Conservation (phyloP, 2,329 filamentous ascomycete species). For the Metarhizium album region DNA sequence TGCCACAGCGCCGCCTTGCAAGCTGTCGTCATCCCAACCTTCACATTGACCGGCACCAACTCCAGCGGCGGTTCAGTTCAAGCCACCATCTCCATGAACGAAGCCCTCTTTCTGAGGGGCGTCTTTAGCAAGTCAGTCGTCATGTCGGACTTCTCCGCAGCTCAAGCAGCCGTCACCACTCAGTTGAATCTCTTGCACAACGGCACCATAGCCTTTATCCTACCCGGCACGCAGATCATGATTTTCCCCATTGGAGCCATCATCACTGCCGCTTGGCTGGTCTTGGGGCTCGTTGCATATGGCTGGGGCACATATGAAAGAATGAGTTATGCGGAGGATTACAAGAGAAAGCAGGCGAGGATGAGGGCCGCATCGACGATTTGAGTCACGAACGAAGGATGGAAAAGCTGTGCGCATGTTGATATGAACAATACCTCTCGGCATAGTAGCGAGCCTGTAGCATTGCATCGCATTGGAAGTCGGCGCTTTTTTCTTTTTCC, state of each 20-base stretch:
- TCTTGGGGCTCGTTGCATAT: constrained; percentile 44
- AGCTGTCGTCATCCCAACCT: constrained; percentile 53
- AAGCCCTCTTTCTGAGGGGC: constrained; percentile 61
- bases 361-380: background rate
- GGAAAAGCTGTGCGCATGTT: background rate
- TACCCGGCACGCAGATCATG: constrained; percentile 57
- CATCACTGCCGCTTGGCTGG: constrained; percentile 52
- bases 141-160: constrained; percentile 37
- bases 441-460: background rate
- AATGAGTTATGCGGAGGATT: constrained; percentile 55
- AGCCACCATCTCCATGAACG: constrained; percentile 57
- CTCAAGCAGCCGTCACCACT: constrained; percentile 38
- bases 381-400: background rate
- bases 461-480: too few relatives aligned
- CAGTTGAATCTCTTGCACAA: constrained; percentile 34
- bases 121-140: constrained; percentile 52
- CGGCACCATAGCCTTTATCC: constrained; percentile 51
- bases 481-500: too few relatives aligned
- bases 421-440: background rate
- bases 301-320: constrained; percentile 57
- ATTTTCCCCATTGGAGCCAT: constrained; percentile 62
- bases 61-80: constrained; percentile 38
- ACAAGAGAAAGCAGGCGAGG: constrained; percentile 29
- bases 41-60: constrained; percentile 52
- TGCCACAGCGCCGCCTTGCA: constrained; percentile 43